Base-by-base conservation (phyloP, 1,139 yeast species). In the Lodderomyces theae region DNA sequence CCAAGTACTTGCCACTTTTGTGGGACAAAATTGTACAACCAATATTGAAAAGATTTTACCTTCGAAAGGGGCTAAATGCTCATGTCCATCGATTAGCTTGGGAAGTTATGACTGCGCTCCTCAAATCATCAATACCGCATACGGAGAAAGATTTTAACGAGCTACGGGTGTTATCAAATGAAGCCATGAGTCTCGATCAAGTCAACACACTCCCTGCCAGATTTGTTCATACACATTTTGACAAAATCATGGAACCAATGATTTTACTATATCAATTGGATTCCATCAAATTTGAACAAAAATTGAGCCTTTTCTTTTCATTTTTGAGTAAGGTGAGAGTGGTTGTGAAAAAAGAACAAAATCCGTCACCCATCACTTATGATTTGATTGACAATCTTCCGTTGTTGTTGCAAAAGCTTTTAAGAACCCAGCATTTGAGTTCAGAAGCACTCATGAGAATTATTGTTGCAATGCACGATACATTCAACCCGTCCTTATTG, bases 11-110 rank as follows among this genome's bases (percentile, higher is more conserved):
- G 28, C 62, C 61, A 36, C 47, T 66, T 5, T 61, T 64, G 34
- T 71, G 76, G 76, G 74, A 69, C 41, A 61, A 56, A 37, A 51
- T 71, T 2, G 47, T 71, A 16, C 65, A 58, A 35, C 69, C 69
- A 1, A 53, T 64, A 0, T 47, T 71, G 26, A 34, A 53, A 12
- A 57, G 51, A 33, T 64, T 70, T 45, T 69, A 68, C 38, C 68
- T 70, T 51, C 59, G 55, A 33, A 58, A 58, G 37, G 57, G 51
- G 19, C 54, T 61, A n/a, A 56, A n/a, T n/a, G 43, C 32, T 41
- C 50, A 1, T 53, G 51, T 36, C 50, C 57, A 61, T 43, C 57
- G 53, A 19, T 51, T 61, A 46, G 72, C 68, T 1, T 44, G 54
- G 7, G 49, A 51, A 12, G 42, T 65, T 1, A 44, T 67, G 30